Evolutionary conservation across 106 monocot genomes (phyloP).

Genomic region (Iris macrosiphon): DNA sequence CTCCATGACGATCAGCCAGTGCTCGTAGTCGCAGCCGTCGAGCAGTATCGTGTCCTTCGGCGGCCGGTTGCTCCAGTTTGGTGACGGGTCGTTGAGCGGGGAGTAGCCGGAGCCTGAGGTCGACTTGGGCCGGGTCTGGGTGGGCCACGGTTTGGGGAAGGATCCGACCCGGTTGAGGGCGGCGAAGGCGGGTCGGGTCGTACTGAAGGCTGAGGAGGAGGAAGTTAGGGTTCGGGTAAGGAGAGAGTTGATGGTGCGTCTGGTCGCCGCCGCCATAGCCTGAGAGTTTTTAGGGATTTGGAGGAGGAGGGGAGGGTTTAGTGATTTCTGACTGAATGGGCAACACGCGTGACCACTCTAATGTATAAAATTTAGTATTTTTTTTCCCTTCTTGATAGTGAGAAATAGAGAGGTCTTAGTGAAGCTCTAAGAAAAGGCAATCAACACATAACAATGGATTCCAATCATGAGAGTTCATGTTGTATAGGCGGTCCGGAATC

Average conservation of each 20-base stretch:
- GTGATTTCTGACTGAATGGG: too few species aligned
- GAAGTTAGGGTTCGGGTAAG: slow-evolving; percentile 11
- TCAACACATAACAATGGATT: too few species aligned
- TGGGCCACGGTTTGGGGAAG: slow-evolving; percentile 3
- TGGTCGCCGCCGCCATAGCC: slow-evolving; percentile 25
- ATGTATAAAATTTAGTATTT: too few species aligned
- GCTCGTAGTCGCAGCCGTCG: slow-evolving; percentile 98
- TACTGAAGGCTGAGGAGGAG: slow-evolving; percentile 1
- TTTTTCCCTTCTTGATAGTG: too few species aligned
- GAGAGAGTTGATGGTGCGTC: slow-evolving; percentile 37
- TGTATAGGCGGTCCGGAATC: too few species aligned
- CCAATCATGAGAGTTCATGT: too few species aligned
- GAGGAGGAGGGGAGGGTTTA: too few species aligned
- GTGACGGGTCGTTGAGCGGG: slow-evolving; percentile 76
- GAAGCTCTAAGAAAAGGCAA: too few species aligned
- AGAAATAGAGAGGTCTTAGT: too few species aligned
- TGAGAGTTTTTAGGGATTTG: not conserved
- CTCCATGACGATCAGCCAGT: slow-evolving; percentile 98
- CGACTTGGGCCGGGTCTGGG: slow-evolving; percentile 41
- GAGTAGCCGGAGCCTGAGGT: slow-evolving; percentile 82
- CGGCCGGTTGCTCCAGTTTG: slow-evolving; percentile 87
- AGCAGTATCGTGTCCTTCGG: slow-evolving; percentile 97
- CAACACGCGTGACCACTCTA: too few species aligned
- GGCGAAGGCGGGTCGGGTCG: slow-evolving; percentile 2
- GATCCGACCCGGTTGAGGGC: not conserved